A percentile compares a stretch with the other conserved stretches of the same genome.
phyloP scores from a whole-genome alignment of 1,284 basidiomycete species.

The Apiotrichum mycotoxinovorans region DNA sequence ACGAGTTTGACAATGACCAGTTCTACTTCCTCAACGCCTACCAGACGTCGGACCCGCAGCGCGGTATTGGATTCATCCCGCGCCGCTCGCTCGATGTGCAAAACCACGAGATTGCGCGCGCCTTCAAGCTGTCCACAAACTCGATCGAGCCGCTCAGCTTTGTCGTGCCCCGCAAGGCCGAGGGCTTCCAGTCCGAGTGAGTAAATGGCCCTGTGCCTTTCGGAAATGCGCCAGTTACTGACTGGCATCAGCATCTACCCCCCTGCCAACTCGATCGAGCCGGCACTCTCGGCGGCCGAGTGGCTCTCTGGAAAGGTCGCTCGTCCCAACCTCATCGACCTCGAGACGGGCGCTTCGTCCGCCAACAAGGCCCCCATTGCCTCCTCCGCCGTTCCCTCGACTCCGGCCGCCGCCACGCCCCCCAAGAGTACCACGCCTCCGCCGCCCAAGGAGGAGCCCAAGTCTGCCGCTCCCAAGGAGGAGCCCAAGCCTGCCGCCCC shows the following conservation, averaged over 20 bases:
- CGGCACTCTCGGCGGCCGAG: constrained; percentile 74
- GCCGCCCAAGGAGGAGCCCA: constrained; percentile 5
- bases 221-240: not conserved
- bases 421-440: constrained; percentile 10
- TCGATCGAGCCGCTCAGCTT: constrained; percentile 86
- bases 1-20: constrained; percentile 85
- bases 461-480: constrained; percentile 4
- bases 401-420: not conserved
- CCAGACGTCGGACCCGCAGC: constrained; percentile 79
- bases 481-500: constrained; percentile 8
- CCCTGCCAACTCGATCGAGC: constrained; percentile 74
- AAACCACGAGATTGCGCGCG: constrained; percentile 93
- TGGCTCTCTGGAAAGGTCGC: constrained; percentile 80
- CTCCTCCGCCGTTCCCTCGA: not conserved
- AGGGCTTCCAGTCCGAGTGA: constrained; percentile 50
- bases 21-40: constrained; percentile 78
- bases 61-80: constrained; percentile 94
- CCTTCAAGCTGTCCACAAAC: constrained; percentile 78
- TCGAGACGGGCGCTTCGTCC: constrained; percentile 51
- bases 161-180: constrained; percentile 78
- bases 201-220: constrained; percentile 2
- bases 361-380: constrained; percentile 46
- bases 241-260: constrained; percentile 75
- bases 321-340: constrained; percentile 61
- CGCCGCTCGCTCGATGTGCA: constrained; percentile 79